A percentile compares a stretch with the other conserved stretches of the same genome.
Evolutionary conservation across 1,139 yeast species (phyloP).

Genomic region (Taphrina flavorubra): DNA sequence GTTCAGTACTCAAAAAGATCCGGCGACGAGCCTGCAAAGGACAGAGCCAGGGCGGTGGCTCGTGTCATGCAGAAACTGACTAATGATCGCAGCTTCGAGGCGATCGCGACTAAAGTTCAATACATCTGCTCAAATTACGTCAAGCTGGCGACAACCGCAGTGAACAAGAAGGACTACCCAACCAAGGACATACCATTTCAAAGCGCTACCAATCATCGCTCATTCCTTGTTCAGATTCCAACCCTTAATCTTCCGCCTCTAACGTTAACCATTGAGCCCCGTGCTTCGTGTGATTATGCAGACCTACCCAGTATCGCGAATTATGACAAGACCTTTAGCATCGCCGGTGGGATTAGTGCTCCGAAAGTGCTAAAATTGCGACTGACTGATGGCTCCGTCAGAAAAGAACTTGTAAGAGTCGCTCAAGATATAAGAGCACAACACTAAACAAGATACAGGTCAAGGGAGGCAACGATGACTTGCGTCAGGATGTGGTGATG

Average conservation of each 20-base stretch:
- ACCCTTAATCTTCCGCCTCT: conserved; percentile 67
- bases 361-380: conserved; percentile 41
- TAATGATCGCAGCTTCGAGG: not conserved
- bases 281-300: conserved; percentile 57
- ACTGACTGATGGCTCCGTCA: conserved; percentile 38
- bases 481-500: conserved; percentile 96
- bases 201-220: conserved; percentile 13
- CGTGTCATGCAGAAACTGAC: conserved; percentile 1
- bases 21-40: conserved; percentile 26
- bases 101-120: not conserved
- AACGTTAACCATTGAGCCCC: conserved; percentile 59
- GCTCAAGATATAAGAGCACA: not conserved
- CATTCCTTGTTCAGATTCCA: conserved; percentile 52
- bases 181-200: conserved; percentile 20
- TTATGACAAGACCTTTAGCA: conserved; percentile 58
- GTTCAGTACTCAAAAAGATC: conserved; percentile 43
- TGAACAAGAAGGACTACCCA: conserved; percentile 16
- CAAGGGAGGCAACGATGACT: conserved; percentile 88
- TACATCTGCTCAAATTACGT: conserved; percentile 14
- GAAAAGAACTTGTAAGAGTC: conserved; percentile 44
- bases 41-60: conserved; percentile 20
- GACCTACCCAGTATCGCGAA: conserved; percentile 58
- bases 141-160: conserved; percentile 8
- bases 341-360: conserved; percentile 82
- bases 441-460: conserved; percentile 12